Percentiles rank a stretch among this genome's conserved stretches.
Evolutionary conservation across 148 eudicot genomes (phyloP).

Genomic region (Agrostemma githago): DNA sequence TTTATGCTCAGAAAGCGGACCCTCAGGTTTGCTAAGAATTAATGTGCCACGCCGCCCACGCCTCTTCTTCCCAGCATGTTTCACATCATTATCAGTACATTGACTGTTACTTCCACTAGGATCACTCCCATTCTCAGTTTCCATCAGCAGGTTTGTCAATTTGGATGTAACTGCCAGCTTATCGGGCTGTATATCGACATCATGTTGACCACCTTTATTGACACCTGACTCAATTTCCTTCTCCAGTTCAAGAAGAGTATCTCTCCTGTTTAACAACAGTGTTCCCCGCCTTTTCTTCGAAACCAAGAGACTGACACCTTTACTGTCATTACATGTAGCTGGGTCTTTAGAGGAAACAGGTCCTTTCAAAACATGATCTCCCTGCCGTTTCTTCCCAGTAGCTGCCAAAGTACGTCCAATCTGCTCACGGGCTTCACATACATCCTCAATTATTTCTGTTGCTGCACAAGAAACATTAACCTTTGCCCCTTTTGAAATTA

Average conservation of each 20-base stretch:
- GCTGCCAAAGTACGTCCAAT: slow-evolving; percentile 11
- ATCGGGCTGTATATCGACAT: slow-evolving; percentile 16
- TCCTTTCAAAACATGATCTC: slow-evolving; percentile 19
- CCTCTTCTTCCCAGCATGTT: slow-evolving; percentile 27
- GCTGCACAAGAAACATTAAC: slow-evolving; percentile 18
- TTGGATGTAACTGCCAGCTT: neutral
- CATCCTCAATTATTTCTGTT: slow-evolving; percentile 16
- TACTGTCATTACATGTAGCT: slow-evolving; percentile 24
- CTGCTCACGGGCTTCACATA: slow-evolving; percentile 1
- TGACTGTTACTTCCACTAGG: slow-evolving; percentile 4
- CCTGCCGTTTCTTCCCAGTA: slow-evolving; percentile 22
- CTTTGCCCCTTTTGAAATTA: slow-evolving; percentile 33
- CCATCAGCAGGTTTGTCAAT: neutral
- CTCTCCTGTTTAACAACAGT: slow-evolving; percentile 22
- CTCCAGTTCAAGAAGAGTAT: slow-evolving; percentile 29
- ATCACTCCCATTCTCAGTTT: slow-evolving; percentile 1
- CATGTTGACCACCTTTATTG: neutral
- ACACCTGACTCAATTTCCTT: slow-evolving; percentile 43
- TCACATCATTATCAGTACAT: slow-evolving; percentile 23
- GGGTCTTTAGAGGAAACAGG: slow-evolving; percentile 16
- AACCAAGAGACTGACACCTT: slow-evolving; percentile 12
- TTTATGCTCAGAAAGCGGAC: slow-evolving; percentile 37
- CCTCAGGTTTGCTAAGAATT: slow-evolving; percentile 27
- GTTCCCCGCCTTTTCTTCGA: slow-evolving; percentile 30
- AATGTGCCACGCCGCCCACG: slow-evolving; percentile 31